Base-by-base conservation (phyloP, 1,284 basidiomycete species). In the Leccinum insolens region DNA sequence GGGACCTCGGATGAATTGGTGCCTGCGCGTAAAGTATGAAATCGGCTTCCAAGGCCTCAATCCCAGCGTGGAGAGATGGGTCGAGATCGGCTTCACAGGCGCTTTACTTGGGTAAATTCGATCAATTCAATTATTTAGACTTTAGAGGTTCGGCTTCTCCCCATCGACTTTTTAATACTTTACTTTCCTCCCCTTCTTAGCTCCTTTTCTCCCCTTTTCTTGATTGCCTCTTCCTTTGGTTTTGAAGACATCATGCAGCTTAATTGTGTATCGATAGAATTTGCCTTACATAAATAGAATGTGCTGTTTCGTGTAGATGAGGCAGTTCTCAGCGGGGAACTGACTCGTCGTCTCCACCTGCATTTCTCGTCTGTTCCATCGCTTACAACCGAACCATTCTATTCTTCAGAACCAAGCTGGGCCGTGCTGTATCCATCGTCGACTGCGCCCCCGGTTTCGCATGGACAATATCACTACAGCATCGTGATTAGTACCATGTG, bases 401-500 rank as follows among this genome's bases (percentile, higher is more conserved):
- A 49, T 61, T 17, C 28, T 31, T 44, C 28, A 25, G 7, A 34
- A 58, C 59, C 25, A 14, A 57, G 12, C 44, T 46, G 7, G 3
- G 8, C 7, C 46, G 8, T 49, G 46, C 46, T 49, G 46, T 49
- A 49, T 46, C 7, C 44, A 34, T 34, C 34, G 34, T 49, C 14
- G 46, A 49, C 46, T 49, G n/a, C n/a, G 46, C 46, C n/a, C 17
- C 46, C 46, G 46, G n/a, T 49, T 49, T n/a, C n/a, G 11, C 9
- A 49, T 20, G 46, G n/a, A 20, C 55, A 25, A 57, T 15, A 28
- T 28, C n/a, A 46, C 17, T 28, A 11, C 11, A 4, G n/a, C 64
- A 8, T 77, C 66, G 93, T 96, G 68, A 96, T 93, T 41, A 95
- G 82, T 8, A 96, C 82, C 86, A 91, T 95, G 77, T 96, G 94